Base-by-base conservation (phyloP, 2,329 filamentous ascomycete genomes). In the Hawksworthiomyces lignivorus region DNA sequence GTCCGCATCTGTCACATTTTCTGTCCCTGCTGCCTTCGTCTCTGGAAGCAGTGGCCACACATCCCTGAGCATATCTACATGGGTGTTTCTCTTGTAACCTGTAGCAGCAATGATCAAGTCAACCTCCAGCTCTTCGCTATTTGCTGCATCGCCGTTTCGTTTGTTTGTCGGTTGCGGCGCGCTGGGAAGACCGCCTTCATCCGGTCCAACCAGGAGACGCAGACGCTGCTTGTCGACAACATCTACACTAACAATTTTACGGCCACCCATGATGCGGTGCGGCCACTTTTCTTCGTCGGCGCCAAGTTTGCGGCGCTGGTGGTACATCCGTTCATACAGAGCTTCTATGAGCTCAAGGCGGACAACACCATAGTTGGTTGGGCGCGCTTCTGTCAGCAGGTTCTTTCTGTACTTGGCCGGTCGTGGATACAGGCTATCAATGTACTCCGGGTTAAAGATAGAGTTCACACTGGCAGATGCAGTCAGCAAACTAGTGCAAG, bases 321-420 rank as follows among this genome's bases (percentile, higher is more conserved):
- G 75, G 64, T 97, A 97, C 65, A 95, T 80, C 43, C 77, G 77
- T 62, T 90, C 80, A 62, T 94, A 97, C 22, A 97, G 76, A 44
- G 82, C 77, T 62, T 97, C 90, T 44, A 97, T 85, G 38, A 97
- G 75, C 51, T 87, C 78, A n/a, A 95, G 75, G 7, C 90, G 81
- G 4, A 98, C 90, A 5, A 97, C 90, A 39, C 87, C 85, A 61
- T 97, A 97, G 68, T 97, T 97, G 47, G 90, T 97, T 22, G 80
- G 80, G 46, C 84, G 82, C 52, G 94, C 86, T 39, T 80, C 79
- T 14, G 70, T 65, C 39, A 95, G 59, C 24, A 77, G 57, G 48
- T 63, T 61, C 45, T 72, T 67, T 36, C 89, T 83, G 47, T 80
- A 70, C 33, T 70, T 67, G 1, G 80, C 65, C 0, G 82, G 69